Base-by-base conservation (phyloP, 2,329 filamentous ascomycete species). In the Verticillium albo-atrum region DNA sequence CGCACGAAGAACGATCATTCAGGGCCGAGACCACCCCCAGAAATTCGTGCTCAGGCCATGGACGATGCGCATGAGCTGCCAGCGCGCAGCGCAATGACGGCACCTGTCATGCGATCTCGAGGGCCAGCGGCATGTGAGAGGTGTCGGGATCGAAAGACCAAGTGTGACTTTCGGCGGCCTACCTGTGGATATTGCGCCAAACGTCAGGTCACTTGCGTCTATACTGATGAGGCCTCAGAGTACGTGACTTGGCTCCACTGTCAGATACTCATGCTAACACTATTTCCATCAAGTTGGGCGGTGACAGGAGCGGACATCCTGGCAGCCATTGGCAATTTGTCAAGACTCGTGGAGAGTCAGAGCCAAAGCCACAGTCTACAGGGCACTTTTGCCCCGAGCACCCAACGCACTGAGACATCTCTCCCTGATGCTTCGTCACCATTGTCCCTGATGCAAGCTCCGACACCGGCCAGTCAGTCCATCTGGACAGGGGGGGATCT, bases 151-250 rank as follows among this genome's bases (percentile, higher is more conserved):
- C 64, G 73, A 15, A 72, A 73, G 62, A 75, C 72, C 17, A 75
- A 75, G 55, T 75, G 73, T 62, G 73, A 75, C 54, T 75, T 75
- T 57, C 67, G 68, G 15, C 69, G 71, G 30, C 73, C 73, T 2
- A 70, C 70, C 0, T 74, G 73, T 61, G 72, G 72, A 7, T 75
- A 74, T 34, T 75, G 73, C 60, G 64, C 66, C 17, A 67, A 70
- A 10, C 62, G 72, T 26, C 67, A 67, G 34, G 72, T 72, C 4
- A 63, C 67, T 6, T 75, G 73, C 61, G 70, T 67, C 4, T 75
- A 74, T 30, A 58, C 60, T 27, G 60, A 63, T 5, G 61, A 63
- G 12, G 53, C 28, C 4, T 30, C 28, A 10, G 28, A 54, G 53
- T 54, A 32, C 5, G 53, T 35, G 7, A 14, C 4, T 12, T 7